Evolutionary conservation across 495 filamentous ascomycete genomes (phyloP).

Genomic region (Trichoderma gamsii): DNA sequence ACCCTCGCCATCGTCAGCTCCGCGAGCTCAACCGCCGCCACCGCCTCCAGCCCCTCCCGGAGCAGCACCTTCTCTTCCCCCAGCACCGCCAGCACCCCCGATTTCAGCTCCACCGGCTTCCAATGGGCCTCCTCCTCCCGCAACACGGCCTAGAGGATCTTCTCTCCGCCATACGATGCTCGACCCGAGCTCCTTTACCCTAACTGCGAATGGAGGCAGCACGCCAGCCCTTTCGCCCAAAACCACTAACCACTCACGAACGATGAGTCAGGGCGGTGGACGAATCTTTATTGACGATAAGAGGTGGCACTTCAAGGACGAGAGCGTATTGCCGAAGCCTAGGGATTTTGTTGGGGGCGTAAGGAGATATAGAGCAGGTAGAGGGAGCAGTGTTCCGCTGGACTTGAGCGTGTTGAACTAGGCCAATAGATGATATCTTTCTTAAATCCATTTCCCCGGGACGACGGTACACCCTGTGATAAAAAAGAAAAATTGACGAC

Average conservation of each 20-base stretch:
- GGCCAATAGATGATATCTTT: conserved; percentile 2
- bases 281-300: conserved; percentile 64
- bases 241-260: conserved; percentile 15
- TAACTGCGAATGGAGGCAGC: conserved; percentile 48
- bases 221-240: conserved; percentile 23
- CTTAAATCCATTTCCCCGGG: neutral
- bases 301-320: conserved; percentile 81
- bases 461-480: neutral
- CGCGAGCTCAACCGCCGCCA: conserved; percentile 47
- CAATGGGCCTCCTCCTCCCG: conserved; percentile 29
- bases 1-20: conserved; percentile 34
- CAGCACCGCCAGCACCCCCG: conserved; percentile 38
- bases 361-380: conserved; percentile 80
- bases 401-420: conserved; percentile 54
- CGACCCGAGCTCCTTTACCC: conserved; percentile 71
- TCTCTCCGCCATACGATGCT: conserved; percentile 52
- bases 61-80: conserved; percentile 37
- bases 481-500: neutral
- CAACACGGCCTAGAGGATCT: conserved; percentile 29
- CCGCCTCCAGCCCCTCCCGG: conserved; percentile 45
- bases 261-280: conserved; percentile 31
- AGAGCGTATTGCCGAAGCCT: conserved; percentile 77
- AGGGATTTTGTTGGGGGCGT: conserved; percentile 64
- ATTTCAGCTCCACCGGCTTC: conserved; percentile 28
- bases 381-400: conserved; percentile 89